Evolutionary conservation across 257 asterid species (phyloP).

Genomic region (Solanum pennellii): DNA sequence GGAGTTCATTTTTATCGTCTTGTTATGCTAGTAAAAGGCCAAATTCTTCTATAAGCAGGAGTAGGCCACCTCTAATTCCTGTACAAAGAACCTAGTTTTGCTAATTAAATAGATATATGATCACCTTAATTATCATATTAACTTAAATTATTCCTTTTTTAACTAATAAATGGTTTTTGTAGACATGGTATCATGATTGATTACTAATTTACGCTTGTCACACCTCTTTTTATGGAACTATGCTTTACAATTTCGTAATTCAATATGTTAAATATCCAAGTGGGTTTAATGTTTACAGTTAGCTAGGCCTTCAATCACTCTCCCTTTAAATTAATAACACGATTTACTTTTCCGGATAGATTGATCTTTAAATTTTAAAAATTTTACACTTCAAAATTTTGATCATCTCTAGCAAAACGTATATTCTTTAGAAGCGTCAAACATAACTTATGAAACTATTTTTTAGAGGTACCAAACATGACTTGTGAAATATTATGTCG

Average conservation of each 20-base stretch:
- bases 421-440: not conserved
- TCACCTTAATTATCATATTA: not conserved
- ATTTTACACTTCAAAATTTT: not conserved
- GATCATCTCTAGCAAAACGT: not conserved
- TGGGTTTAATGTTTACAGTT: not conserved
- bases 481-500: not conserved
- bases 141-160: not conserved
- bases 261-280: not conserved
- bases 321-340: too few relatives aligned
- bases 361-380: too few relatives aligned
- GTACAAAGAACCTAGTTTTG: constrained; percentile 2
- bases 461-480: too few relatives aligned
- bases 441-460: too few relatives aligned
- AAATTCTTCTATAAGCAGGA: constrained; percentile 8
- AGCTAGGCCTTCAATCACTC: not conserved
- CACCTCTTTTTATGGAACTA: not conserved
- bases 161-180: not conserved
- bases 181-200: not conserved
- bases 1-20: constrained; percentile 21
- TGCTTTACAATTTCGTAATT: not conserved
- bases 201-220: not conserved
- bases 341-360: not conserved
- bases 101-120: not conserved
- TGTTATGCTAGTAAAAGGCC: constrained; percentile 17
- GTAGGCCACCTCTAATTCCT: constrained; percentile 25